Conservation (phyloP, 176 grass and related monocot species). For the Eragrostis nindensis region DNA sequence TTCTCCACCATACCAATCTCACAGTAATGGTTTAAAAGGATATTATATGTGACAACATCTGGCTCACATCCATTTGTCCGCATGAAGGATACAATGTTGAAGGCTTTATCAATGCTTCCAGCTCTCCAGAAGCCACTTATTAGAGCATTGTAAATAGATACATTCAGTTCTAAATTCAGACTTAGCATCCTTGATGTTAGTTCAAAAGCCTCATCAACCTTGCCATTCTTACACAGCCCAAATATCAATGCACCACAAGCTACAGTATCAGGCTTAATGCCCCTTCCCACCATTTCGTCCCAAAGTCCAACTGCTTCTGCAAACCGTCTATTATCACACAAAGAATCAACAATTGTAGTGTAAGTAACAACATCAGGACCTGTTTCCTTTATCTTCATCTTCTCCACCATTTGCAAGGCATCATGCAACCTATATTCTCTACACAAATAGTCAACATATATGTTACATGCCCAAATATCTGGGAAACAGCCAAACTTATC, state of each 20-base stretch:
- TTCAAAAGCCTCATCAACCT: slow-evolving; percentile 69
- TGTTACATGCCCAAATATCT: slow-evolving; percentile 81
- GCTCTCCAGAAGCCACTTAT: slow-evolving; percentile 77
- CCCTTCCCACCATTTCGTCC: slow-evolving; percentile 64
- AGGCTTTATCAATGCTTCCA: slow-evolving; percentile 54
- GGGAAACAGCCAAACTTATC: slow-evolving; percentile 61
- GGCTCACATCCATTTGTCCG: slow-evolving; percentile 48
- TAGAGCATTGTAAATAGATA: slow-evolving; percentile 65
- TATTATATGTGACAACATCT: slow-evolving; percentile 63
- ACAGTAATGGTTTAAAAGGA: slow-evolving; percentile 56
- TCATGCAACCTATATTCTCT: slow-evolving; percentile 58
- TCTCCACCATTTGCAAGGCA: slow-evolving; percentile 60
- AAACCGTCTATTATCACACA: slow-evolving; percentile 53
- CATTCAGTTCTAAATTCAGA: slow-evolving; percentile 62
- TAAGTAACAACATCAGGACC: slow-evolving; percentile 70
- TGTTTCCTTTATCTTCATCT: slow-evolving; percentile 51
- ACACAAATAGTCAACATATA: slow-evolving; percentile 72
- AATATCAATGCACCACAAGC: slow-evolving; percentile 65
- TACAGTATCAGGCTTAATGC: slow-evolving; percentile 58
- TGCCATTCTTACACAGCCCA: slow-evolving; percentile 60
- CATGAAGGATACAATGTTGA: slow-evolving; percentile 65
- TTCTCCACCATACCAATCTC: slow-evolving; percentile 48
- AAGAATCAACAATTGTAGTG: slow-evolving; percentile 54
- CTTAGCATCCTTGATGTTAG: slow-evolving; percentile 58
- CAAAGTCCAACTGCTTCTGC: slow-evolving; percentile 60